Evolutionary conservation across 768 basidiomycete genomes (phyloP), one percentile per base, ranked within the genome.

Genomic region (Amanita pseudoporphyria): DNA sequence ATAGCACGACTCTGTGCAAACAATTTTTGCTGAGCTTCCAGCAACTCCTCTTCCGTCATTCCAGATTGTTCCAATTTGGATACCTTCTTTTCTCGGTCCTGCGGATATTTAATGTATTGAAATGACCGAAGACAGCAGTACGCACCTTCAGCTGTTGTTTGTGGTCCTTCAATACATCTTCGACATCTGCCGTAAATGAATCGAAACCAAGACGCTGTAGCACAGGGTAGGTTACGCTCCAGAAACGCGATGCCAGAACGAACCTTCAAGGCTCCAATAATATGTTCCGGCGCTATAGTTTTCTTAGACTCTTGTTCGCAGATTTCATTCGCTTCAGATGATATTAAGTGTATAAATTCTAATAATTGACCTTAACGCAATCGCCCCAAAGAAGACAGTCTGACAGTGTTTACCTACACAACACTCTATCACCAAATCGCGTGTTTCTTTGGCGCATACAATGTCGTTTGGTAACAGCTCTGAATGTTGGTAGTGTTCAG

Each of bases 331-430:
- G 96, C 91, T 63, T 97, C 92, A 7, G 93, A 91, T 14, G 96
- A 95, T 63, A 99, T 86, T 66, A 98, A 69, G 64, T 98, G 91
- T 54, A 99, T 94, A 65, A 98, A 99, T 73, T 99, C 96, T 99
- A 33, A 50, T 33, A 49, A 21, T n/a, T 24, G 36, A 33, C 10
- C 6, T 45, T 6, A 48, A 19, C 22, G 1, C 22, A 42, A 13
- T 16, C 2, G 36, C 16, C n/a, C n/a, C 33, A 36, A 41, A 32
- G 40, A 45, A 57, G 6, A 36, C 3, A 32, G 24, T 9, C 16
- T 50, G 49, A 52, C 52, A 49, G 53, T 72, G 76, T 84, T 84
- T 73, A 96, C 96, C 96, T 79, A 98, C 91, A 80, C 95, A 97
- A 60, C 94, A 98, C 70, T 97, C 93, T 65, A 94, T 93, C 36